Conservation (phyloP, 2,329 filamentous ascomycete species). For the Calycina herbarum region DNA sequence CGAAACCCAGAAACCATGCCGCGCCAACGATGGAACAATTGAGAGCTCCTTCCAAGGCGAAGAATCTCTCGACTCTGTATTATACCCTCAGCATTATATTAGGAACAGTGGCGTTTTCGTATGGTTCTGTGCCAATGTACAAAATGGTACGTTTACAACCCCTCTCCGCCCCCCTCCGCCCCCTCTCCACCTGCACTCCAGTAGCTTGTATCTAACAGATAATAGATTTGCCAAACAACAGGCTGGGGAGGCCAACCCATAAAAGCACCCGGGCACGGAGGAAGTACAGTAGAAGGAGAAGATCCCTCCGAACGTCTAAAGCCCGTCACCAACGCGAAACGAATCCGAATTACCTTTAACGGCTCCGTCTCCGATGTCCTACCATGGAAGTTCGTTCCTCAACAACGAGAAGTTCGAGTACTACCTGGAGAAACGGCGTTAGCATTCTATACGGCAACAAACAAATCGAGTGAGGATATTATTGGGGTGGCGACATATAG, state of each 20-base stretch:
- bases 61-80: slow-evolving; percentile 69
- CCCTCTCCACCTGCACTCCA: background rate
- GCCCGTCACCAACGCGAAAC: slow-evolving; percentile 39
- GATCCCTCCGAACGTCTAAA: slow-evolving; percentile 76
- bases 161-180: too few relatives aligned
- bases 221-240: slow-evolving; percentile 76
- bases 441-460: slow-evolving; percentile 97
- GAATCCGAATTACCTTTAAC: slow-evolving; percentile 79
- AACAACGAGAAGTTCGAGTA: slow-evolving; percentile 94
- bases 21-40: slow-evolving; percentile 64
- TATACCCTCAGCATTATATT: slow-evolving; percentile 77
- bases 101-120: slow-evolving; percentile 76
- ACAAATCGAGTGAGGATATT: slow-evolving; percentile 86
- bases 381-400: slow-evolving; percentile 95
- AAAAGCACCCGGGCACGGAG: slow-evolving; percentile 69
- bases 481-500: slow-evolving; percentile 98
- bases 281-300: slow-evolving; percentile 46
- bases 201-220: slow-evolving; percentile 17
- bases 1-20: slow-evolving; percentile 32
- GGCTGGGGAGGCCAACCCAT: slow-evolving; percentile 94
- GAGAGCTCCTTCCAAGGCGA: slow-evolving; percentile 62
- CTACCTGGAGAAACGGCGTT: slow-evolving; percentile 94
- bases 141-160: slow-evolving; percentile 64
- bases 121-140: slow-evolving; percentile 82
- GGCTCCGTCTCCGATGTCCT: slow-evolving; percentile 92